A percentile compares a stretch with the other conserved stretches of the same genome.
Conservation (phyloP, 768 basidiomycete genomes). For the Ephemerocybe angulata region DNA sequence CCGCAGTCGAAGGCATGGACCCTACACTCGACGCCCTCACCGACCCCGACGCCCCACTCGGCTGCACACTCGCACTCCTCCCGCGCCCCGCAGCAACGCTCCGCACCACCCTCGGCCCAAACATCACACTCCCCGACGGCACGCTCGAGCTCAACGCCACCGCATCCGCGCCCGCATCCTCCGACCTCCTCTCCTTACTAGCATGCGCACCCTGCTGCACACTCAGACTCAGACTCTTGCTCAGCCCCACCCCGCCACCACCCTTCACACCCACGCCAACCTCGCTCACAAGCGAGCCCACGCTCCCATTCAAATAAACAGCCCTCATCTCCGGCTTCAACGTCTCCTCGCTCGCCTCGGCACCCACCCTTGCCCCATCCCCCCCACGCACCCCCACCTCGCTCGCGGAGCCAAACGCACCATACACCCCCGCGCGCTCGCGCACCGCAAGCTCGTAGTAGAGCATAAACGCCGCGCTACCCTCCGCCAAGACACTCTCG, state of each 20-base stretch:
- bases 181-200: constrained; percentile 6
- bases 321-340: constrained; percentile 48
- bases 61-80: constrained; percentile 33
- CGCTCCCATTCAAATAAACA: constrained; percentile 45
- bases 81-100: constrained; percentile 47
- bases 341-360: constrained; percentile 59
- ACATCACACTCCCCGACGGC: constrained; percentile 11
- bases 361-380: constrained; percentile 10
- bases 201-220: constrained; percentile 10
- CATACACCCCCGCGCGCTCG: constrained; percentile 24
- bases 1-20: too few relatives aligned
- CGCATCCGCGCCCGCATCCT: background rate
- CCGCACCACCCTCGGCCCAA: constrained; percentile 51
- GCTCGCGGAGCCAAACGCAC: background rate
- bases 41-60: constrained; percentile 4
- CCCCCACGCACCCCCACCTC: background rate
- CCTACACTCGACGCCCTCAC: background rate
- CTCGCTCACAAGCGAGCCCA: constrained; percentile 43
- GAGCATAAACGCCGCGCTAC: constrained; percentile 82
- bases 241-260: constrained; percentile 12
- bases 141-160: constrained; percentile 4
- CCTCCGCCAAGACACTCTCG: constrained; percentile 69
- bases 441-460: constrained; percentile 77
- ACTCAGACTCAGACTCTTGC: constrained; percentile 13
- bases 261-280: constrained; percentile 36